Conservation (phyloP, 441 rosid genomes). For the Euphorbia schlechtendalii region DNA sequence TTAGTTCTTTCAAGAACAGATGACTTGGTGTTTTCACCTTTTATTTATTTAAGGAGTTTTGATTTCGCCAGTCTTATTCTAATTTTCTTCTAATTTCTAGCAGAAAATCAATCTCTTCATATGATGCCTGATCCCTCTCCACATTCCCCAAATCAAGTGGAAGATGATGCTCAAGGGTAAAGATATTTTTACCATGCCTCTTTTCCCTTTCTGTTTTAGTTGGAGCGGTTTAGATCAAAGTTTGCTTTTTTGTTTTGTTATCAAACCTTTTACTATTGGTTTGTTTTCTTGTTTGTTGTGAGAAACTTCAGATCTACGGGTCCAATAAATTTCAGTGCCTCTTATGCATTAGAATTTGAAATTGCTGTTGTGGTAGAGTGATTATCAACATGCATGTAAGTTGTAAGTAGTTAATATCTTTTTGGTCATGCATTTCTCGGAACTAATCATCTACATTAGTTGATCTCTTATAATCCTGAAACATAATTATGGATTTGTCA, state of each 20-base stretch:
- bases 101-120: slow-evolving; percentile 5
- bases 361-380: background rate
- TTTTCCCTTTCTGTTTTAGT: background rate
- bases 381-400: background rate
- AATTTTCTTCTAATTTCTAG: background rate
- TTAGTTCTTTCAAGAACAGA: background rate
- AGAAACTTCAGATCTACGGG: background rate
- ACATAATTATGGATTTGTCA: background rate
- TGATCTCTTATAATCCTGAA: background rate
- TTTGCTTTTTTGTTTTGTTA: background rate
- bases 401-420: background rate
- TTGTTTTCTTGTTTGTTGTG: background rate
- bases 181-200: background rate
- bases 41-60: background rate
- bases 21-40: background rate
- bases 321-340: no score
- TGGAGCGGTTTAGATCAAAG: background rate
- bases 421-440: background rate
- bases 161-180: slow-evolving; percentile 9
- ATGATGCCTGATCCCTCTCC: slow-evolving; percentile 23
- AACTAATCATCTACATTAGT: background rate
- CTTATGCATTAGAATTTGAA: background rate
- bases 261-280: background rate
- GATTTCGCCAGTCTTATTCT: background rate
- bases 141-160: slow-evolving; percentile 13